These are phyloP conservation scores for Chlamydomonas applanata DNA, from an alignment of 139 green algal genomes.

Conservation along the genomic window DNA sequence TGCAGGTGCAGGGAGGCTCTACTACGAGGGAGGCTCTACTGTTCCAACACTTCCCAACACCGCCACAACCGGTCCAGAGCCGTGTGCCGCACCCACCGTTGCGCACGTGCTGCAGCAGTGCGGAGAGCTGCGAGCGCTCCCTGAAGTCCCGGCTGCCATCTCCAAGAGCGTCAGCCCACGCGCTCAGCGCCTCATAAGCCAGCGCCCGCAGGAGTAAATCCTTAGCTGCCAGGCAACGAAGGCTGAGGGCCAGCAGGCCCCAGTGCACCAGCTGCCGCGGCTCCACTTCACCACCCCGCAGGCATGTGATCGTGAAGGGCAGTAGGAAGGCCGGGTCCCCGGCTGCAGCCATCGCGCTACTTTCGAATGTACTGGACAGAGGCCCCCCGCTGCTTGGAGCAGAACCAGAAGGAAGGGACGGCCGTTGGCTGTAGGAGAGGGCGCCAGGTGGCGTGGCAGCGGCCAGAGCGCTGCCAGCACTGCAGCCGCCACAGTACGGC, in stretches of 20 bases:
- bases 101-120: neutral
- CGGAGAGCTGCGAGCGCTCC: neutral
- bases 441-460: too few relatives aligned
- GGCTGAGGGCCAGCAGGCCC: neutral
- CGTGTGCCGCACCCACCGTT: neutral
- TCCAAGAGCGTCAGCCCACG: neutral
- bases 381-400: too few relatives aligned
- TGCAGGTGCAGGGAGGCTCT: too few relatives aligned
- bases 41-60: too few relatives aligned
- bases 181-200: slow-evolving; percentile 5
- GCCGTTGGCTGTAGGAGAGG: too few relatives aligned
- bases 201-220: neutral
- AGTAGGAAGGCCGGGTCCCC: slow-evolving; percentile 1
- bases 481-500: neutral
- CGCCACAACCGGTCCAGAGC: too few relatives aligned
- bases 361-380: too few relatives aligned
- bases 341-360: neutral
- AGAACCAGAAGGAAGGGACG: neutral
- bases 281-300: neutral
- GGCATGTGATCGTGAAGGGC: slow-evolving; percentile 2
- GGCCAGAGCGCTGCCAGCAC: neutral
- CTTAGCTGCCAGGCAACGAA: neutral
- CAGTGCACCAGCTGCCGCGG: slow-evolving; percentile 2
- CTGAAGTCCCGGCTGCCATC: neutral
- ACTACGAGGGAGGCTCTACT: too few relatives aligned